A percentile compares a stretch with the other conserved stretches of the same genome.
These are phyloP conservation scores for Epichloe typhina DNA, from an alignment of 2,329 filamentous ascomycete genomes.

Conservation along the genomic window DNA sequence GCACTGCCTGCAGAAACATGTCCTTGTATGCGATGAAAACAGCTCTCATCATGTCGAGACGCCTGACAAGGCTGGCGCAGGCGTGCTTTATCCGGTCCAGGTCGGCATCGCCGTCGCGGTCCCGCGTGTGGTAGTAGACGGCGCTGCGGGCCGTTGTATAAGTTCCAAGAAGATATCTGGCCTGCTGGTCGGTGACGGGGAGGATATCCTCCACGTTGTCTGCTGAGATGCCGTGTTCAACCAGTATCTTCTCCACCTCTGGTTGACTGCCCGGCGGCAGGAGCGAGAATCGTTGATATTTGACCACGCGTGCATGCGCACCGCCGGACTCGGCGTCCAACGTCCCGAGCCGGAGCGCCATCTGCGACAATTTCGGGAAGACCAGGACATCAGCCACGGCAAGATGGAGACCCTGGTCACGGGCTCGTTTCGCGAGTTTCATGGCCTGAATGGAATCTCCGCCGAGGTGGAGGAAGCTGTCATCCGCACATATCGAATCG, in stretches of 20 bases:
- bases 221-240: background rate
- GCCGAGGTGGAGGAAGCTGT: conserved; percentile 7
- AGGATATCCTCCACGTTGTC: background rate
- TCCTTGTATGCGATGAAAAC: conserved; percentile 2
- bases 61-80: background rate
- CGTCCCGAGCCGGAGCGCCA: background rate
- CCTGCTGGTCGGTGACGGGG: conserved; percentile 1
- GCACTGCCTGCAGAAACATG: conserved; percentile 1
- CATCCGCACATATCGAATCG: conserved; percentile 1
- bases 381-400: conserved; percentile 1
- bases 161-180: conserved; percentile 2
- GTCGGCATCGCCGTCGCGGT: background rate
- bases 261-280: background rate
- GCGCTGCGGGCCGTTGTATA: conserved; percentile 1
- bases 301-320: background rate
- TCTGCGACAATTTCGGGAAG: background rate
- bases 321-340: background rate
- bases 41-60: conserved; percentile 3
- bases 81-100: background rate
- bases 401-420: background rate
- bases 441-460: conserved; percentile 8
- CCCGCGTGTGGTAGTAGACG: conserved; percentile 3
- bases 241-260: background rate
- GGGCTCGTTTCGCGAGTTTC: background rate
- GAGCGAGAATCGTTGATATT: conserved; percentile 1